Percentiles rank a stretch among this genome's conserved stretches.
Evolutionary conservation across 2,329 filamentous ascomycete genomes (phyloP).

Genomic region (Colletotrichum higginsianum): DNA sequence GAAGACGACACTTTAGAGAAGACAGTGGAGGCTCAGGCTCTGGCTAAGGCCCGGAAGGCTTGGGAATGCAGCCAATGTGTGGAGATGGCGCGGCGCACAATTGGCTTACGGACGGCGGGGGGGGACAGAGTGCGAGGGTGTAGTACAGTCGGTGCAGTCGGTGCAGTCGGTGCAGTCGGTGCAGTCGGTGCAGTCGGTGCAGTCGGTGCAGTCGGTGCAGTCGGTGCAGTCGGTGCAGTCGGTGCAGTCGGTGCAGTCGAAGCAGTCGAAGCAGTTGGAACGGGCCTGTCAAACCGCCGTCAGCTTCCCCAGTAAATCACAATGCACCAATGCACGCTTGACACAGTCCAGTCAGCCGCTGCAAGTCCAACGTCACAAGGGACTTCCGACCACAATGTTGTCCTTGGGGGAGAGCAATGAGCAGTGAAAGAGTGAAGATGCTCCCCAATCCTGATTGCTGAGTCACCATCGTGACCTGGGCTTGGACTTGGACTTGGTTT

Average conservation of each 20-base stretch:
- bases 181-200: background rate
- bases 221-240: background rate
- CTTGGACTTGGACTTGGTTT: background rate
- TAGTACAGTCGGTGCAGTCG: background rate
- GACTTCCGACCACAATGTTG: conserved; percentile 4
- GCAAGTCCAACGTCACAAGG: conserved; percentile 27
- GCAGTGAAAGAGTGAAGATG: background rate
- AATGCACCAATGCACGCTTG: background rate
- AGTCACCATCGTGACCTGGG: background rate
- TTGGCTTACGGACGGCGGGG: background rate
- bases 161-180: background rate
- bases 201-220: background rate
- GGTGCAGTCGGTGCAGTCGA: background rate
- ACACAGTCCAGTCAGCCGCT: conserved; percentile 22
- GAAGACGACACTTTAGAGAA: conserved; percentile 35
- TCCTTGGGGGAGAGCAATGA: background rate
- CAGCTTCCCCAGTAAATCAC: background rate
- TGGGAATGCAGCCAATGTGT: conserved; percentile 34
- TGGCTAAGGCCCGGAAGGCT: conserved; percentile 32
- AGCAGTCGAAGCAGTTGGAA: background rate
- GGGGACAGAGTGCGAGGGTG: background rate
- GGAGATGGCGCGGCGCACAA: conserved; percentile 29
- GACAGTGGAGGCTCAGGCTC: conserved; percentile 30
- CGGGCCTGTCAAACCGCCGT: conserved; percentile 17
- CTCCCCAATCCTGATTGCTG: background rate